These are phyloP conservation scores for Rusavskia elegans DNA, from an alignment of 495 filamentous ascomycete species.

Conservation along the genomic window DNA sequence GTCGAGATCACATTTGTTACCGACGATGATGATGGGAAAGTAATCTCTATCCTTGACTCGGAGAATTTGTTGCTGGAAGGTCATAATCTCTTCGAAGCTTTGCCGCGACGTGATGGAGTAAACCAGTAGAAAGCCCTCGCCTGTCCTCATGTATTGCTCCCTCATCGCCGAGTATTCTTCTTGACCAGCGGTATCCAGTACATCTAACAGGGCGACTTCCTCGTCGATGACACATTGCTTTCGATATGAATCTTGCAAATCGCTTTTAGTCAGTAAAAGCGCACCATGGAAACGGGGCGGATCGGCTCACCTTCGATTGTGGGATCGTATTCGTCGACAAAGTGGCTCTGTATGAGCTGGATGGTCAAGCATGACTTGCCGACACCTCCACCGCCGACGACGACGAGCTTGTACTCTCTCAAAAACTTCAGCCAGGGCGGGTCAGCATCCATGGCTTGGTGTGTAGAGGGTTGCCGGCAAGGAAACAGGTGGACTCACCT, in stretches of 20 bases:
- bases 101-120: constrained; percentile 97
- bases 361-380: constrained; percentile 99
- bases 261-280: background rate
- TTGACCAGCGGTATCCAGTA: constrained; percentile 94
- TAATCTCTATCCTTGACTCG: constrained; percentile 98
- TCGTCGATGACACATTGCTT: constrained; percentile 99
- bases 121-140: constrained; percentile 93
- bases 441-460: constrained; percentile 8
- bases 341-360: constrained; percentile 96
- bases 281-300: background rate
- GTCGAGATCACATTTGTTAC: constrained; percentile 98
- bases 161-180: constrained; percentile 99
- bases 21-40: constrained; percentile 98
- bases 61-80: constrained; percentile 96
- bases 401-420: constrained; percentile 96
- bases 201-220: constrained; percentile 90
- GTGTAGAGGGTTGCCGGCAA: background rate
- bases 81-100: constrained; percentile 95
- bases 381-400: constrained; percentile 94
- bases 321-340: constrained; percentile 98
- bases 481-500: constrained; percentile 8
- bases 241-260: constrained; percentile 76
- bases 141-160: constrained; percentile 99
- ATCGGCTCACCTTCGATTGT: constrained; percentile 78
- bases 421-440: constrained; percentile 51